Evolutionary conservation across 139 green algal genomes (phyloP), one percentile per base, ranked within the genome.

Genomic region (Micractinium sp.): DNA sequence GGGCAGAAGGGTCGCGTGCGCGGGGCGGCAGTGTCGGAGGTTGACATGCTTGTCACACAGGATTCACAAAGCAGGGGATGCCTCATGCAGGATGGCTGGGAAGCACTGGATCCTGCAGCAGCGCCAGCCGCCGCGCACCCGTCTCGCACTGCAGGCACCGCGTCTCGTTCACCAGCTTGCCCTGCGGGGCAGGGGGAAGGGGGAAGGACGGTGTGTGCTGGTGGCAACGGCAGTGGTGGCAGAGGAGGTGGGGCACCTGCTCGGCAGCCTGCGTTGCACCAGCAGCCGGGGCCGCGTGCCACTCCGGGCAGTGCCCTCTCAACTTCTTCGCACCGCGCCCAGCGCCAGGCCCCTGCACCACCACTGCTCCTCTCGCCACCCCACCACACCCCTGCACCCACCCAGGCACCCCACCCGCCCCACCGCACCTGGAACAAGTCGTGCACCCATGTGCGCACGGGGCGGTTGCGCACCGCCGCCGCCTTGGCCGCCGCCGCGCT

Each of bases 151-250:
- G 93, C 90, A 99, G 88, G 94, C 98, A 99, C 27, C 93, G 93
- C 63, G 97, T 99, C 94, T 99, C 96, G 77, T 97, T 98, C 7
- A 98, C 97, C 25, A 98, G 90, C 73, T 92, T 94, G 33, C 98
- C 98, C 93, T 87, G 82, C 61, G 63, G 18, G 71, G 31, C 23
- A 67, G 41, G 41, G 25, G n/a, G 31, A 80, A 41, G 18, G 63
- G 63, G 3, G 22, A 25, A 16, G 20, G 63, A 23, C 63, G 63
- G 63, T 25, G 63, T 71, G 22, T 71, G 63, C 63, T 25, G 63
- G 63, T 12, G 63, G 2, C n/a, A n/a, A n/a, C n/a, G n/a, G n/a
- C n/a, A n/a, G n/a, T n/a, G n/a, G n/a, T n/a, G n/a, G n/a, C n/a
- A n/a, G n/a, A n/a, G n/a, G n/a, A n/a, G n/a, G n/a, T n/a, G n/a